Evolutionary conservation across 1,139 yeast species (phyloP), one percentile per base, ranked within the genome.

Genomic region (Saccharomycopsis hybrid): DNA sequence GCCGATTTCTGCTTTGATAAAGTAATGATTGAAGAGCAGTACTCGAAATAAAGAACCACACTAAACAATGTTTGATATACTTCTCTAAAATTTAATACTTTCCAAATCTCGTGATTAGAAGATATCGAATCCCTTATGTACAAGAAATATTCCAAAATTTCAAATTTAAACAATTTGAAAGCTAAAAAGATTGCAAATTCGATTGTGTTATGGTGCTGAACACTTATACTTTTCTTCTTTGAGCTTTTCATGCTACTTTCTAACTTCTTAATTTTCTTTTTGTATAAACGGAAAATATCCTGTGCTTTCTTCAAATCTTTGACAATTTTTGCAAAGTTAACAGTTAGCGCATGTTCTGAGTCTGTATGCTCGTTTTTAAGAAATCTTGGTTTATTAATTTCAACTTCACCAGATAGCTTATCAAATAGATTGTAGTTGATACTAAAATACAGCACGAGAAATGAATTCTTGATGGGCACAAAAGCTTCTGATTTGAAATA

Each of bases 151-250:
- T 53, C 56, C 32, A 53, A 38, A 4, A 49, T 35, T 24, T 53
- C 54, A 32, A 43, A 45, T 31, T 53, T 53, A 41, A 53, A 48
- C 9, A 53, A 37, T 31, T 53, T 53, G 39, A 53, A 51, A 9
- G 51, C 47, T 9, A 53, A 36, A 38, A 51, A 53, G 9, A 49
- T 44, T 11, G 55, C 41, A 36, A 52, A 52, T 31, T 52, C 54
- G 5, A 51, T 30, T 27, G 43, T 31, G 39, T 49, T 45, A 36
- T 49, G 52, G 41, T 41, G 44, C 13, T 41, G 45, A n/a, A 24
- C 8, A 8, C 27, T 27, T 31, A 30, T 13, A 35, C 38, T 31
- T 3, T 29, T 37, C 5, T 24, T 18, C 8, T 37, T 25, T 7
- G 39, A 7, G 9, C 9, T 24, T 2, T 18, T 25, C 8, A n/a